These are phyloP conservation scores for Zychaea mexicana DNA, from an alignment of 371 early-diverging fungal genomes.

Conservation along the genomic window DNA sequence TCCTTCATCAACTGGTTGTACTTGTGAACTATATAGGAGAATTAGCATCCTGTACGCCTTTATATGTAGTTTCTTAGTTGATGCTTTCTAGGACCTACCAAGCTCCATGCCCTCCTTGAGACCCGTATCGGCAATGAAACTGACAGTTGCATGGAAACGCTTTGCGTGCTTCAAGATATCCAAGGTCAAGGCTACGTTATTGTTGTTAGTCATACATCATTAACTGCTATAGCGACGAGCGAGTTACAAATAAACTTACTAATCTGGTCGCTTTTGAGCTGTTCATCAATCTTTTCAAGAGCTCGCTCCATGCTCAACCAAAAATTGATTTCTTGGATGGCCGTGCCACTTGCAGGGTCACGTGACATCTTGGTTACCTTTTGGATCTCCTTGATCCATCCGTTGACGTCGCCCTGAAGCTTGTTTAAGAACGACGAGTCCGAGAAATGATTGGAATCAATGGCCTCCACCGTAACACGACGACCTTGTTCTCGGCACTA, in stretches of 20 bases:
- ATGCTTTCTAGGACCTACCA: no score
- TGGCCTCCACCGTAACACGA: slow-evolving; percentile 73
- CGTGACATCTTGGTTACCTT: slow-evolving; percentile 95
- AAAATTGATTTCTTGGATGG: slow-evolving; percentile 98
- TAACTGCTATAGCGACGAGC: no score
- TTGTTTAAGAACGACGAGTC: slow-evolving; percentile 92
- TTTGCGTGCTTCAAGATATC: slow-evolving; percentile 96
- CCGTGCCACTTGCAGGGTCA: slow-evolving; percentile 92
- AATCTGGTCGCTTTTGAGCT: slow-evolving; percentile 91
- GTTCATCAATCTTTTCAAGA: slow-evolving; percentile 91
- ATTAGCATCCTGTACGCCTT: no score
- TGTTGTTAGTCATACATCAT: not conserved
- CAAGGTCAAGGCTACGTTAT: slow-evolving; percentile 74
- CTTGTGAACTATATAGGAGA: slow-evolving; percentile 78
- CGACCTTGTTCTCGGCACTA: slow-evolving; percentile 65
- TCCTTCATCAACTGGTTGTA: slow-evolving; percentile 99
- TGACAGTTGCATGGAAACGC: slow-evolving; percentile 97
- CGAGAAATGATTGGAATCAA: slow-evolving; percentile 65
- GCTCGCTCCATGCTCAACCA: slow-evolving; percentile 98
- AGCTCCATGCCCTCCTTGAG: slow-evolving; percentile 92
- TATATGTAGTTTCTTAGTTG: no score
- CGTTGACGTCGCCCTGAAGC: slow-evolving; percentile 94
- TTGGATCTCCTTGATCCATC: slow-evolving; percentile 99
- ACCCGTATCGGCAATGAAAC: slow-evolving; percentile 98
- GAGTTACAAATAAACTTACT: slow-evolving; percentile 38